A percentile compares a stretch with the other conserved stretches of the same genome.
Conservation (phyloP, 306 rosid genomes). For the Castanopsis chinensis region DNA sequence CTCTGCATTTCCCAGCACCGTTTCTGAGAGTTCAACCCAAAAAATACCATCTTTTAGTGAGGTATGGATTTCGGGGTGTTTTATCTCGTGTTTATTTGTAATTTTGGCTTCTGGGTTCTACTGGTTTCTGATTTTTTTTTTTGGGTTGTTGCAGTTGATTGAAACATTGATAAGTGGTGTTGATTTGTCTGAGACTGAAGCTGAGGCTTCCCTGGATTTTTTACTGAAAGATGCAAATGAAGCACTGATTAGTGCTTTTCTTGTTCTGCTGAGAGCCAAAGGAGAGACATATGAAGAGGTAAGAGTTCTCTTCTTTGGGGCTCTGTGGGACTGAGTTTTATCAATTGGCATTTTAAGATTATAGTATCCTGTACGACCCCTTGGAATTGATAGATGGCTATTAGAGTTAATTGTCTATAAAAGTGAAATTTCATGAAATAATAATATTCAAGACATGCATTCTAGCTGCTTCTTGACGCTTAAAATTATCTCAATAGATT, state of each 20-base stretch:
- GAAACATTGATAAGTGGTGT: constrained; percentile 65
- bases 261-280: constrained; percentile 81
- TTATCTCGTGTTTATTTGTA: not conserved
- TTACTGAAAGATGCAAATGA: constrained; percentile 62
- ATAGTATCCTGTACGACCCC: too few species aligned
- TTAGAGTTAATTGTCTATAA: too few species aligned
- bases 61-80: constrained; percentile 22
- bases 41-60: constrained; percentile 27
- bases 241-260: constrained; percentile 86
- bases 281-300: constrained; percentile 94
- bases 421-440: too few species aligned
- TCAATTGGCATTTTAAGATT: too few species aligned
- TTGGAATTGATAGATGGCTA: too few species aligned
- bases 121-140: not conserved
- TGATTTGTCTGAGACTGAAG: constrained; percentile 65
- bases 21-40: not conserved
- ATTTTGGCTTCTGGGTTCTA: not conserved
- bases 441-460: too few species aligned
- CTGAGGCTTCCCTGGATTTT: constrained; percentile 67
- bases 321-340: not conserved
- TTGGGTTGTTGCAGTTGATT: constrained; percentile 48
- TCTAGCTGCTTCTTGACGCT: too few species aligned
- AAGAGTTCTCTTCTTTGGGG: constrained; percentile 12
- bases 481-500: too few species aligned
- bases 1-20: constrained; percentile 15